Percentiles rank a stretch among this genome's conserved stretches.
phyloP scores from a whole-genome alignment of 371 early-diverging fungal genomes.

The Circinella minor region DNA sequence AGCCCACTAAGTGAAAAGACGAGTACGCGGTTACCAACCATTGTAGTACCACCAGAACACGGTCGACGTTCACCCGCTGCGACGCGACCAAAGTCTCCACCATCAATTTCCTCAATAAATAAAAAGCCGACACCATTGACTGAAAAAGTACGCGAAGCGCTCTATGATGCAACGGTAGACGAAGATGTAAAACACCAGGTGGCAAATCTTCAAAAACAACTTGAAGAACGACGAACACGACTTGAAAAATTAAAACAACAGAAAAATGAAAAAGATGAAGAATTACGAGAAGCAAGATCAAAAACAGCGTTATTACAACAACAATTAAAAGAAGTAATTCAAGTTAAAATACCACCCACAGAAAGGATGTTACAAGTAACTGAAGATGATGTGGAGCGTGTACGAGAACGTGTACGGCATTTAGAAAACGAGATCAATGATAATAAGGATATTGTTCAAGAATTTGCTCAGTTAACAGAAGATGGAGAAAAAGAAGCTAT shows the following conservation, averaged over 20 bases:
- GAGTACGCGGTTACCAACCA: background rate
- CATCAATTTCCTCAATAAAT: background rate
- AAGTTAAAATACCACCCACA: background rate
- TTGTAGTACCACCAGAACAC: background rate
- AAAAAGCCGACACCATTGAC: background rate
- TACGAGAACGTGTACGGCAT: background rate
- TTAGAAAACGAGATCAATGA: constrained; percentile 1
- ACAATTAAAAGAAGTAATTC: background rate
- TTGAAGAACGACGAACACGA: background rate
- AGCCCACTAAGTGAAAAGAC: constrained; percentile 6
- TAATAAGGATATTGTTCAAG: constrained; percentile 4
- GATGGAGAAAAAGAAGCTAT: background rate
- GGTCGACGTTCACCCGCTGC: background rate
- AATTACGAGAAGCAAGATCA: background rate
- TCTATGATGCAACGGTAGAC: background rate
- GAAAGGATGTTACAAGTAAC: background rate
- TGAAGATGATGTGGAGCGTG: background rate
- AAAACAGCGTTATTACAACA: background rate
- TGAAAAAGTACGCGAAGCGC: background rate
- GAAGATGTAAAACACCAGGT: background rate
- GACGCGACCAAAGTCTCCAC: background rate
- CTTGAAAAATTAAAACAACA: constrained; percentile 3
- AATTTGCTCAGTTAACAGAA: background rate
- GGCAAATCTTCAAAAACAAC: background rate
- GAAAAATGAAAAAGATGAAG: constrained; percentile 1